These are phyloP conservation scores for Piloderma croceum DNA, from an alignment of 768 basidiomycete species.

Conservation along the genomic window DNA sequence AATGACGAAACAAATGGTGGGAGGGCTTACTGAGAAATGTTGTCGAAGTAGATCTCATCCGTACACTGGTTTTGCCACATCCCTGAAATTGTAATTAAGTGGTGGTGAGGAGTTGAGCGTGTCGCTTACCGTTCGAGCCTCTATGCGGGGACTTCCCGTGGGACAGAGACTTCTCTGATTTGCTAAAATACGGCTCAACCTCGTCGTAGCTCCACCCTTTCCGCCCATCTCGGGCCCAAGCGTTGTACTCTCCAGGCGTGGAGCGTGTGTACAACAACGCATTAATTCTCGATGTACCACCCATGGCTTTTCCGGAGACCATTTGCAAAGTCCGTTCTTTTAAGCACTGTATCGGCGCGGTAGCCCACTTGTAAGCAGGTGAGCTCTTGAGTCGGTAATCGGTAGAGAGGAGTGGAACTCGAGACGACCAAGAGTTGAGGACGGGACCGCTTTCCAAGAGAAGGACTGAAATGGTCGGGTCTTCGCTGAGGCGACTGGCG, in stretches of 20 bases:
- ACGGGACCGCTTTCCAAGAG: conserved; percentile 59
- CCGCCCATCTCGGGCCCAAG: conserved; percentile 23
- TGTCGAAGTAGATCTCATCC: background rate
- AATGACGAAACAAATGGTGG: background rate
- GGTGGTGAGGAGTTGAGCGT: background rate
- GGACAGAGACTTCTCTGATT: conserved; percentile 21
- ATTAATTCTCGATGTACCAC: conserved; percentile 44
- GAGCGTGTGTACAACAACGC: conserved; percentile 31
- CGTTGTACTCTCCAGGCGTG: conserved; percentile 25
- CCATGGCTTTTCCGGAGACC: conserved; percentile 28
- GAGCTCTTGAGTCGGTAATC: conserved; percentile 20
- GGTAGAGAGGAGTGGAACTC: conserved; percentile 27
- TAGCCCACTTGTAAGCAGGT: conserved; percentile 14
- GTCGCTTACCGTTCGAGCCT: background rate
- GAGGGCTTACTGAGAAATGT: background rate
- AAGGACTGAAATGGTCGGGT: conserved; percentile 47
- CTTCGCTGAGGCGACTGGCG: conserved; percentile 53
- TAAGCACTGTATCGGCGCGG: conserved; percentile 6
- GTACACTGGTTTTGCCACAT: background rate
- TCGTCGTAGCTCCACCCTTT: conserved; percentile 32
- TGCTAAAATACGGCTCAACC: conserved; percentile 28
- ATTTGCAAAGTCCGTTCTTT: conserved; percentile 13
- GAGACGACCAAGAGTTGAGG: conserved; percentile 30
- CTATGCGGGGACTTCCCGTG: background rate
- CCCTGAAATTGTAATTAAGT: no score